Base-by-base conservation (phyloP, 768 basidiomycete genomes). In the Calvatia gigantea region DNA sequence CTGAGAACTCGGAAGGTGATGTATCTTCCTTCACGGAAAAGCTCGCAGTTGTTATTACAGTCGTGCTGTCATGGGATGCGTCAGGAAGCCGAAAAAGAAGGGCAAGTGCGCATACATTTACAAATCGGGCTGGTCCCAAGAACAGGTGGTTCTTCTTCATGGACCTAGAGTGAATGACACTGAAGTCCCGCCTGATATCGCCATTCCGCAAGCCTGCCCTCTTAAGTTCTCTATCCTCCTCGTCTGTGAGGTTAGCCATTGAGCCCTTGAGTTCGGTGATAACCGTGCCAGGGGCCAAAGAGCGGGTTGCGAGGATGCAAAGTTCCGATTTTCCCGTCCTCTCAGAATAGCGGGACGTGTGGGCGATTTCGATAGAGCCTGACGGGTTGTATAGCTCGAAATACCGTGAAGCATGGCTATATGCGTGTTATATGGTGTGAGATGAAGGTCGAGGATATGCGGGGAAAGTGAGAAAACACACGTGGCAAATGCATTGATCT, bases 71-170 rank as follows among this genome's bases (percentile, higher is more conserved):
- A 66, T 57, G 51, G 41, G 57, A 55, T 41, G 44, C 23, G 47
- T 57, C 61, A 60, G 63, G 60, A 57, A 56, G 49, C 66, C 64
- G 61, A 62, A 64, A 56, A 52, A 48, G 53, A 55, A 60, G 51
- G 61, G 43, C 56, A 54, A 56, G 52, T 57, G 57, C 51, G 63
- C 89, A 79, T 70, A 93, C 91, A 67, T 94, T 94, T 58, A 94
- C 91, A 73, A 94, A 94, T 66, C 91, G 87, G 72, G 91, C 92
- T 48, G 91, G 92, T 8, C 91, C 91, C 67, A 94, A 75, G 75
- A 94, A 93, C 65, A 94, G 76, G 73, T 93, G 90, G 64, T 91
- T 94, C 72, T 90, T 91, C 77, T 93, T 93, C 81, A 91, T 87
- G 69, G 90, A 89, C 65, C 87, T 89, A 31, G 90, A 92, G 70